Evolutionary conservation across 768 basidiomycete species (phyloP), one percentile per base, ranked within the genome.

Genomic region (Podaxis sp.): DNA sequence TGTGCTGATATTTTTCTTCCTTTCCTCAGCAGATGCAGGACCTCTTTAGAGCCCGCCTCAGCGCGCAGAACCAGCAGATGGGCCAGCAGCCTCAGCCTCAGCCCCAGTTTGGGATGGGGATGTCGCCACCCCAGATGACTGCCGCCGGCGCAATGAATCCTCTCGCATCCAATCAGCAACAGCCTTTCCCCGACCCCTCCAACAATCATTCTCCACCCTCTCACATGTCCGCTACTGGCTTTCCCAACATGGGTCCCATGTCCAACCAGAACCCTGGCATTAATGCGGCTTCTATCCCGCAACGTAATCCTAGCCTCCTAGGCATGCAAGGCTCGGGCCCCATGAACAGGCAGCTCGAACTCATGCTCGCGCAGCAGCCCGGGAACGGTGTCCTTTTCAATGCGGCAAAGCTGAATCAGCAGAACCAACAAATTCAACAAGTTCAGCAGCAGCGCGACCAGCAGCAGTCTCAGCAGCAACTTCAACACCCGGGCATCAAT

Each of bases 281-380:
- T 63, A 65, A 64, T 62, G 52, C 65, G 30, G 59, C 70, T 38
- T 28, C 64, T n/a, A 66, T 68, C 52, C 73, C 70, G 62, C 68
- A 66, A 52, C 68, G 67, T 39, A 63, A 66, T 49, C 59, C 58
- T 36, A 39, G 42, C 36, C 60, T 58, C 33, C 33, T 61, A 13
- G 51, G 53, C 56, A 64, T 19, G 64, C 66, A 66, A 73, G 77
- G 53, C 74, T 78, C 62, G 75, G 65, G 59, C 63, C 56, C 64
- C 63, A 63, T 58, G 28, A 65, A 63, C 61, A 64, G 82, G 52
- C 82, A 82, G 70, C 71, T 86, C 26, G 83, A 82, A 52, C 75
- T 83, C 57, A 76, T 85, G 63, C 69, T 80, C 62, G 77, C 81
- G 17, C 81, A 80, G 62, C 78, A 80, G 67, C 81, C 81, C 71